Conservation (phyloP, 2,329 filamentous ascomycete species). For the Arachnomyces sp. region DNA sequence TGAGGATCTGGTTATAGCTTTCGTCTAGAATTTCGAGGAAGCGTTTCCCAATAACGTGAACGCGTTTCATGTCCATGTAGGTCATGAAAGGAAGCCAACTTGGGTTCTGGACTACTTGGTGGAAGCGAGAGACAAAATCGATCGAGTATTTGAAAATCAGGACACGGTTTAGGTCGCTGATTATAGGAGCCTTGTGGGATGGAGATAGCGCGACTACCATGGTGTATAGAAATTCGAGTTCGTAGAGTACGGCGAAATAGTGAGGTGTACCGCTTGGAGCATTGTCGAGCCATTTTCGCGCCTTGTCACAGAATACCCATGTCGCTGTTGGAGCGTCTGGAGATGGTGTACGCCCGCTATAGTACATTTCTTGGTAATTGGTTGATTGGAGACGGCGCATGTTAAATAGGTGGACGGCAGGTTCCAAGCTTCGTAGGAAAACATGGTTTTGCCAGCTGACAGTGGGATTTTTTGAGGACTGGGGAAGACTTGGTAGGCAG, state of each 20-base stretch:
- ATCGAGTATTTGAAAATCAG: slow-evolving; percentile 82
- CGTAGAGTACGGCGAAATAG: slow-evolving; percentile 66
- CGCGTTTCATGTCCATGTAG: slow-evolving; percentile 78
- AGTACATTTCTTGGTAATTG: slow-evolving; percentile 85
- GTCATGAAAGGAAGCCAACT: slow-evolving; percentile 62
- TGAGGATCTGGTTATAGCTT: slow-evolving; percentile 41
- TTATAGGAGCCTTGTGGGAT: slow-evolving; percentile 59
- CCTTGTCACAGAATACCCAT: slow-evolving; percentile 47
- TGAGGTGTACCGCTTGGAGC: slow-evolving; percentile 58
- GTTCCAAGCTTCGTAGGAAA: slow-evolving; percentile 53
- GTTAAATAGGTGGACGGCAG: slow-evolving; percentile 69
- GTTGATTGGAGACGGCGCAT: slow-evolving; percentile 77
- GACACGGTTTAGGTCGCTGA: slow-evolving; percentile 66
- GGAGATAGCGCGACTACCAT: slow-evolving; percentile 84
- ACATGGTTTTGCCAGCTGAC: slow-evolving; percentile 32
- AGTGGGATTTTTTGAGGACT: slow-evolving; percentile 39
- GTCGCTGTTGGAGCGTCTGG: slow-evolving; percentile 50
- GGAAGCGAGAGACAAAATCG: slow-evolving; percentile 68
- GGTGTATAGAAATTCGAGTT: slow-evolving; percentile 82
- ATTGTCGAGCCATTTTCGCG: slow-evolving; percentile 67
- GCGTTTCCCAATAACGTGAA: slow-evolving; percentile 59
- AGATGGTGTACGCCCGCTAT: slow-evolving; percentile 62
- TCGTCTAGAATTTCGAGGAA: slow-evolving; percentile 49
- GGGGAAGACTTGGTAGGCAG: slow-evolving; percentile 53
- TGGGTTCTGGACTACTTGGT: slow-evolving; percentile 55